A percentile compares a stretch with the other conserved stretches of the same genome.
These are phyloP conservation scores for Candida xyloterini DNA, from an alignment of 805 yeast species.

Conservation along the genomic window DNA sequence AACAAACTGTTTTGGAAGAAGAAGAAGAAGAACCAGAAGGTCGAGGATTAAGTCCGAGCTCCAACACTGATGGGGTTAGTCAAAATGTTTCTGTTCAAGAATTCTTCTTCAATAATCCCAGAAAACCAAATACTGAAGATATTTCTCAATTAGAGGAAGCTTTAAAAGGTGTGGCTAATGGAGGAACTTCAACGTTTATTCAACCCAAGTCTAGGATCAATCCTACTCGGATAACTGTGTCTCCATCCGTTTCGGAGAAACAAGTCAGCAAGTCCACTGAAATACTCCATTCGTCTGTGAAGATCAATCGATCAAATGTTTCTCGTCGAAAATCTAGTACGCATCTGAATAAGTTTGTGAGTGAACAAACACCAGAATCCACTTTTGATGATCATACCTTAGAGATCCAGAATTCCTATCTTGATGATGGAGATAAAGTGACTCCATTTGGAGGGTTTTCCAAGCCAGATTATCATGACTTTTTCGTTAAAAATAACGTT, in stretches of 20 bases:
- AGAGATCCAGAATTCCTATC: slow-evolving; percentile 3
- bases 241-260: slow-evolving; percentile 23
- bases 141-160: slow-evolving; percentile 13
- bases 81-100: slow-evolving; percentile 47
- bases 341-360: slow-evolving; percentile 2
- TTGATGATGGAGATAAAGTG: slow-evolving; percentile 32
- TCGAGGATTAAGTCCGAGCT: slow-evolving; percentile 15
- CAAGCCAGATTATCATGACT: slow-evolving; percentile 49
- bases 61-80: slow-evolving; percentile 9
- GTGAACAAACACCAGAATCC: not conserved
- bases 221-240: slow-evolving; percentile 5
- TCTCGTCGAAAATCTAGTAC: slow-evolving; percentile 13
- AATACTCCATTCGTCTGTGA: slow-evolving; percentile 20
- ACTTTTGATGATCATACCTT: not conserved
- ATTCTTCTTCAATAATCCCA: slow-evolving; percentile 43
- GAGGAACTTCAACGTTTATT: slow-evolving; percentile 21
- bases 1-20: slow-evolving; percentile 9
- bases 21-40: slow-evolving; percentile 14
- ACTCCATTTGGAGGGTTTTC: slow-evolving; percentile 77
- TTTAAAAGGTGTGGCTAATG: slow-evolving; percentile 1
- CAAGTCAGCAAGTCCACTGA: slow-evolving; percentile 10
- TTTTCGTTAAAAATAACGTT: slow-evolving; percentile 43
- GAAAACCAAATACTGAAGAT: slow-evolving; percentile 13
- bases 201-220: slow-evolving; percentile 24
- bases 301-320: slow-evolving; percentile 17